Conservation (phyloP, 1,284 basidiomycete species). For the Ceratobasidium sp. region DNA sequence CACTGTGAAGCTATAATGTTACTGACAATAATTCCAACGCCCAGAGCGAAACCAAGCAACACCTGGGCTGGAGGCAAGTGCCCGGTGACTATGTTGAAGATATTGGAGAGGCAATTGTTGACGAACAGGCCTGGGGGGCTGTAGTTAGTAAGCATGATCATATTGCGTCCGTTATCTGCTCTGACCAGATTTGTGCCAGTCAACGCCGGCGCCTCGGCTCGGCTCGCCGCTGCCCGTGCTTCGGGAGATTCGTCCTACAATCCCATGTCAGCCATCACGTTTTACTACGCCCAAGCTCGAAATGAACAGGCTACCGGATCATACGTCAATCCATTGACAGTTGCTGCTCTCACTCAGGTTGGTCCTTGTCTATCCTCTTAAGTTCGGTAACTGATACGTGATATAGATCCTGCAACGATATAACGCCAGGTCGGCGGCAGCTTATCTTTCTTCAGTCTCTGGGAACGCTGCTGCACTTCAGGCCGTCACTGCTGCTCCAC, state of each 20-base stretch:
- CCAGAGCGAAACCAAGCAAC: slow-evolving; percentile 43
- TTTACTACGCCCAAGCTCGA: slow-evolving; percentile 31
- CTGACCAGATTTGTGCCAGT: neutral
- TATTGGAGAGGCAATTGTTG: neutral
- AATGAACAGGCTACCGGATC: slow-evolving; percentile 36
- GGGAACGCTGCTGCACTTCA: slow-evolving; percentile 49
- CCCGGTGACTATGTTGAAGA: neutral
- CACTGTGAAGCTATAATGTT: no score
- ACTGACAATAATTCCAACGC: neutral
- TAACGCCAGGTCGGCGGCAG: slow-evolving; percentile 6
- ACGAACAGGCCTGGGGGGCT: slow-evolving; percentile 14
- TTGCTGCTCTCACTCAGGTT: slow-evolving; percentile 42
- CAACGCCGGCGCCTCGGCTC: neutral
- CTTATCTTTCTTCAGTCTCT: neutral
- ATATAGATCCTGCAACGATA: slow-evolving; percentile 8
- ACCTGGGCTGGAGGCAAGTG: slow-evolving; percentile 47
- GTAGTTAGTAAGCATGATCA: neutral
- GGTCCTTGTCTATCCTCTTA: slow-evolving; percentile 42
- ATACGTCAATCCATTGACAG: slow-evolving; percentile 37
- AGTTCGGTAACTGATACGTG: slow-evolving; percentile 42
- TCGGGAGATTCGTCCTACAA: neutral
- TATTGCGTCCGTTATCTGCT: neutral
- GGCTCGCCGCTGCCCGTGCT: slow-evolving; percentile 2
- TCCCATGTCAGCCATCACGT: neutral
- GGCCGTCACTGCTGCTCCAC: slow-evolving; percentile 50